Base-by-base conservation (phyloP, 768 basidiomycete species). In the Termitomyces bulborhizus region DNA sequence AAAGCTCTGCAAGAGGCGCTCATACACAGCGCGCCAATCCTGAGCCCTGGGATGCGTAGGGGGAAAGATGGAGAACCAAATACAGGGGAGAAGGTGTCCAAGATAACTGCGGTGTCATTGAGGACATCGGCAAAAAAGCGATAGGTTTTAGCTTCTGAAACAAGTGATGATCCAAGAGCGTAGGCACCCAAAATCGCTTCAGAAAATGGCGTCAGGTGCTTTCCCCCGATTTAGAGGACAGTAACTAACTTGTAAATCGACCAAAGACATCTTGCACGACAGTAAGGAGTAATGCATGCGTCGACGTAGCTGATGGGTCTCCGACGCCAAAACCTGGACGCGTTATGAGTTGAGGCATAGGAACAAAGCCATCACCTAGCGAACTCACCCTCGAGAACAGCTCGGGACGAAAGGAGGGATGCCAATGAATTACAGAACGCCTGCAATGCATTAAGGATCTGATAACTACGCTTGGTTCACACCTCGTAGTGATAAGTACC, bases 391-490 rank as follows among this genome's bases (percentile, higher is more conserved):
- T 88, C 83, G 6, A 89, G 69, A 3, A 84, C 77, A 15, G 86
- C 85, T 59, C 86, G 73, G 6, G 85, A 86, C 0, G 86, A 82
- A 18, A 88, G 62, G 27, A 88, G 69, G 0, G 82, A 75, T 0
- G 85, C 80, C 2, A 88, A 67, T 0, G 86, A 84, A 62, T 81
- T 87, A 62, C 84, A 87, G 59, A 86, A 87, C 3, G 85, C 83
- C 66, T 88, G 86, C 4, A 85, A 53, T 0, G 82, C 82, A 58
- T 88, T 87, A 60, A 80, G 75, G 13, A 83, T 69, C 63, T 88
- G 85, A 60, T 85, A 88, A 56, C 85, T 87, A 61, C 9, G n/a
- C 12, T 36, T 53, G 31, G 56, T 63, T 54, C 43, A 45, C 51
- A 24, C 11, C 26, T 27, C n/a, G 44, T 18, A 18, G 18, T 48